Evolutionary conservation across 345 rosid species (phyloP).

Genomic region (Syzygium aromaticum): DNA sequence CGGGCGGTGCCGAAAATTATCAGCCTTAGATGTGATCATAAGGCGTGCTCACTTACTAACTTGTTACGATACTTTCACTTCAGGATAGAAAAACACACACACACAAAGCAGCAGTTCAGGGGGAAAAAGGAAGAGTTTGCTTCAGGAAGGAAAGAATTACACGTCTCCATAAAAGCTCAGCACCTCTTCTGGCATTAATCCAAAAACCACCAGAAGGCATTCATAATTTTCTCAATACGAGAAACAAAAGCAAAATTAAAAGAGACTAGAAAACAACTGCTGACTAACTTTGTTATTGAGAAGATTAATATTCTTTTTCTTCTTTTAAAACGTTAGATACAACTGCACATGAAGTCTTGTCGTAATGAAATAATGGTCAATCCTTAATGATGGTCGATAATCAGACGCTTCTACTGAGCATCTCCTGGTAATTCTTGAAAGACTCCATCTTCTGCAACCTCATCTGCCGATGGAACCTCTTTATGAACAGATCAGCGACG

Average conservation of each 20-base stretch:
- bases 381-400: neutral
- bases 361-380: neutral
- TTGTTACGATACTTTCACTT: neutral
- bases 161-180: neutral
- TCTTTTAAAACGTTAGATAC: neutral
- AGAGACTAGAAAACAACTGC: neutral
- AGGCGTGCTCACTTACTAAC: neutral
- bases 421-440: conserved; percentile 21
- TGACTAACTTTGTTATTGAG: neutral
- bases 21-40: neutral
- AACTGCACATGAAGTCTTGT: neutral
- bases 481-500: conserved; percentile 71
- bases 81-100: neutral
- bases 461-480: conserved; percentile 57
- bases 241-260: neutral
- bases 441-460: conserved; percentile 75
- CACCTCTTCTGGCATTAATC: neutral
- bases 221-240: neutral
- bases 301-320: neutral
- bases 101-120: neutral
- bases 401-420: conserved; percentile 14
- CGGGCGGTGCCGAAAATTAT: neutral
- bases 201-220: neutral
- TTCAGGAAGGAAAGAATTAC: neutral
- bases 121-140: neutral